These are phyloP conservation scores for Rusavskia elegans DNA, from an alignment of 495 filamentous ascomycete genomes.

Conservation along the genomic window DNA sequence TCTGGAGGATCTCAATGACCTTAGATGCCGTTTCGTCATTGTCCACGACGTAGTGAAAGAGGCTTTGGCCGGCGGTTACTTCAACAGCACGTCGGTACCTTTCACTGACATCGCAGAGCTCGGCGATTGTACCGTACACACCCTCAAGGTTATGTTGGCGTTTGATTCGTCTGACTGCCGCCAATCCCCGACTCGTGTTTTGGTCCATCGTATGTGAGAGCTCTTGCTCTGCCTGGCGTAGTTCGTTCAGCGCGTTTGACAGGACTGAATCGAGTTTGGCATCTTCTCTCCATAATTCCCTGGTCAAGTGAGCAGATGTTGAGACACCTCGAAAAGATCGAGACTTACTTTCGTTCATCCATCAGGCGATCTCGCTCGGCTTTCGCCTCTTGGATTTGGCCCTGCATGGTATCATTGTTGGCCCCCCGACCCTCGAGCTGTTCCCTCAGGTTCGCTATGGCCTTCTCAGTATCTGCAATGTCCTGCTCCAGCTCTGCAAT, in stretches of 20 bases:
- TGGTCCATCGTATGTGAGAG: constrained; percentile 80
- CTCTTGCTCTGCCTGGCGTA: constrained; percentile 55
- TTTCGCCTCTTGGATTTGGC: constrained; percentile 62
- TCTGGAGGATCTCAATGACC: constrained; percentile 64
- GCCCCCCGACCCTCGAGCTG: constrained; percentile 65
- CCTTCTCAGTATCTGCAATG: constrained; percentile 54
- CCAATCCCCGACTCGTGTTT: constrained; percentile 67
- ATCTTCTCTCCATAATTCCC: constrained; percentile 76
- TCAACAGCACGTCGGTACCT: constrained; percentile 81
- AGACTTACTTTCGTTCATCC: constrained; percentile 66
- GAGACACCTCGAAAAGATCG: background rate
- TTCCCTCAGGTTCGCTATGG: constrained; percentile 51
- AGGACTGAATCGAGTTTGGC: constrained; percentile 67
- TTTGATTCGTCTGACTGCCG: constrained; percentile 66
- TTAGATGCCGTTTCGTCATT: constrained; percentile 74
- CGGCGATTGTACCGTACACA: constrained; percentile 85
- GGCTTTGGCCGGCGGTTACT: constrained; percentile 75
- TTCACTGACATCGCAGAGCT: constrained; percentile 75
- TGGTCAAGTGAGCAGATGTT: constrained; percentile 13
- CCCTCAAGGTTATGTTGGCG: constrained; percentile 60
- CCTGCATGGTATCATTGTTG: constrained; percentile 49
- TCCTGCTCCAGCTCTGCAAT: constrained; percentile 56
- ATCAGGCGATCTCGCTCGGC: constrained; percentile 63
- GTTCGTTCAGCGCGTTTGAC: constrained; percentile 55
- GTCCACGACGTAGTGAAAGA: constrained; percentile 96